phyloP scores from a whole-genome alignment of 805 yeast genomes.

The Kodamaea leandrae region DNA sequence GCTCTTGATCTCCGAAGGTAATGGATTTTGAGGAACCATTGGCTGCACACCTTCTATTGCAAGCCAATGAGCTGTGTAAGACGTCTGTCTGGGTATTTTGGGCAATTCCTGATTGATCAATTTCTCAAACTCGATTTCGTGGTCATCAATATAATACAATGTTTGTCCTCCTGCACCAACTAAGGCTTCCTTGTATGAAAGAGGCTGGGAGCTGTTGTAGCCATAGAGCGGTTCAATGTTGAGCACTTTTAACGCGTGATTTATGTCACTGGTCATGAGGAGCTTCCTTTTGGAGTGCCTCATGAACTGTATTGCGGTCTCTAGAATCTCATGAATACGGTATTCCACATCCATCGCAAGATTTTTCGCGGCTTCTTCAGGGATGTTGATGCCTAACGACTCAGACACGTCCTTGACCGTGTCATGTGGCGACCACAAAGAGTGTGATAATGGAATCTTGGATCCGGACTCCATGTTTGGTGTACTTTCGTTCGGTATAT shows the following conservation, averaged over 20 bases:
- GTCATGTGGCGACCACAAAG: slow-evolving; percentile 96
- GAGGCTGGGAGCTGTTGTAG: slow-evolving; percentile 67
- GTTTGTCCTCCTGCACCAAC: slow-evolving; percentile 88
- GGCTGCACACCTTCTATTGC: slow-evolving; percentile 99
- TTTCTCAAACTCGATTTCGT: slow-evolving; percentile 90
- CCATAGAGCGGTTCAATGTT: slow-evolving; percentile 95
- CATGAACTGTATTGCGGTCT: slow-evolving; percentile 95
- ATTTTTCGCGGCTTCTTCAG: slow-evolving; percentile 91
- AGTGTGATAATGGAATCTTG: slow-evolving; percentile 70
- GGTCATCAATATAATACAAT: slow-evolving; percentile 87
- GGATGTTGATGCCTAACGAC: slow-evolving; percentile 75
- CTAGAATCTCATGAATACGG: slow-evolving; percentile 90
- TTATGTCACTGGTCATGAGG: slow-evolving; percentile 76
- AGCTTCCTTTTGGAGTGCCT: slow-evolving; percentile 86
- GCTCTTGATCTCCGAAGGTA: slow-evolving; percentile 70
- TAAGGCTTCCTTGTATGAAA: slow-evolving; percentile 81
- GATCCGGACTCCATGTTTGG: slow-evolving; percentile 30
- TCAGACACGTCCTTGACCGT: slow-evolving; percentile 97
- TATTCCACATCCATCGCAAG: slow-evolving; percentile 99
- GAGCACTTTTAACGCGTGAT: slow-evolving; percentile 75
- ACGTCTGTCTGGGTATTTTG: slow-evolving; percentile 86
- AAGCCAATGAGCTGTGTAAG: slow-evolving; percentile 95
- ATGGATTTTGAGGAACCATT: slow-evolving; percentile 93
- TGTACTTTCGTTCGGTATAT: background rate
- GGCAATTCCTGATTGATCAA: slow-evolving; percentile 93